Base-by-base conservation (phyloP, 2,329 filamentous ascomycete genomes). In the Emmonsiellopsis sp. region DNA sequence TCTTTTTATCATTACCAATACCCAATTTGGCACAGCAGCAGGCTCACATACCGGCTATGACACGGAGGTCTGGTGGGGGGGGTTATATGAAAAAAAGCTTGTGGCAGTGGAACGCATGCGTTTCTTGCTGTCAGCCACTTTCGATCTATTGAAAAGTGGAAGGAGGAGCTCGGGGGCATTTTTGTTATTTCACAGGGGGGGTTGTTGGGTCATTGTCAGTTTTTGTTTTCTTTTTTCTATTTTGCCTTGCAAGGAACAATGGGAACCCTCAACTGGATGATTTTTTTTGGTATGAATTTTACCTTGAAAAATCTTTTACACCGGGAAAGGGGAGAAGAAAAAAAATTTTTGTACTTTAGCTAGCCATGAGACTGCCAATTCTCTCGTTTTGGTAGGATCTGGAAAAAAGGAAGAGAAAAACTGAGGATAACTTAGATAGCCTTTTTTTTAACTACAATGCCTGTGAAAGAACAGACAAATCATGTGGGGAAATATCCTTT, bases 341-440 rank as follows among this genome's bases (percentile, higher is more conserved):
- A 38, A 10, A 3, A 38, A 10, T 38, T 38, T 38, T 51, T 65
- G 61, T 62, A 65, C 57, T 62, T 55, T 65, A 65, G 58, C 57
- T 63, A 62, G 51, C 57, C 20, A 26, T 26, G 20, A 26, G 20
- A 26, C 20, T 26, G 20, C 20, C 20, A 26, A 26, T n/a, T n/a
- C 59, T 56, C 30, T 26, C n/a, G 35, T 38, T 38, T 44, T 47
- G n/a, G 55, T 54, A 52, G 50, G 54, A 59, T 59, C 46, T 58
- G 57, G 53, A 55, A 45, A 44, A 54, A 55, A 50, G 41, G 42
- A 45, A 52, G 16, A 35, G 30, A 40, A n/a, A 20, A 31, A 15
- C 20, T 20, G 13, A 15, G 16, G 15, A 38, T 10, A 38, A 3
- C 9, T n/a, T 38, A n/a, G 54, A 54, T 26, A 5, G 20, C 20